A percentile compares a stretch with the other conserved stretches of the same genome.
Conservation (phyloP, 495 filamentous ascomycete genomes). For the Lindgomyces ingoldianus region DNA sequence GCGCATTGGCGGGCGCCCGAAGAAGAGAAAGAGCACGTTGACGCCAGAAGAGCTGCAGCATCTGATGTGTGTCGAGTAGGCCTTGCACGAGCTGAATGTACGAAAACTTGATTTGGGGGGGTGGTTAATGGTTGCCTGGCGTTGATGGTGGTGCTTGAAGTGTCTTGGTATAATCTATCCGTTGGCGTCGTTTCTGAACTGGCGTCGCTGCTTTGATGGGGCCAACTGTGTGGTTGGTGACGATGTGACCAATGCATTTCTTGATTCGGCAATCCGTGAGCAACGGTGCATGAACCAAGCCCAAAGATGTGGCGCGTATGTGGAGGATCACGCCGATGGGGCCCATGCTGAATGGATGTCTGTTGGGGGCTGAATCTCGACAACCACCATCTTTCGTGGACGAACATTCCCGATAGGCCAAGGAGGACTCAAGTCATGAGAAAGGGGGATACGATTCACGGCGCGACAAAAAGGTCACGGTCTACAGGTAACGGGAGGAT, state of each 20-base stretch:
- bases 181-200: neutral
- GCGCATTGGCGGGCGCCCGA: conserved; percentile 44
- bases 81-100: conserved; percentile 9
- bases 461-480: too few species aligned
- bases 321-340: conserved; percentile 14
- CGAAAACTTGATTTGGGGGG: conserved; percentile 18
- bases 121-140: conserved; percentile 1
- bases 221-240: neutral
- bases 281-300: conserved; percentile 27
- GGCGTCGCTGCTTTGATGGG: neutral
- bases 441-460: too few species aligned
- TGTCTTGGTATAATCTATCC: conserved; percentile 26
- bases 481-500: too few species aligned
- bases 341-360: neutral
- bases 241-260: conserved; percentile 15
- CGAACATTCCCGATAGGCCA: conserved; percentile 16
- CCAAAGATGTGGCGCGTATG: conserved; percentile 34
- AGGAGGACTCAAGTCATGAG: conserved; percentile 2
- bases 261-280: conserved; percentile 16
- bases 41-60: conserved; percentile 47
- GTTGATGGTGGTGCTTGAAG: neutral
- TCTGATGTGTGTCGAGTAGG: conserved; percentile 24
- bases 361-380: conserved; percentile 22
- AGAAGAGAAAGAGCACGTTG: conserved; percentile 47
- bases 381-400: neutral